Evolutionary conservation across 495 filamentous ascomycete species (phyloP).

Genomic region (Hypoxylon subgilvum): DNA sequence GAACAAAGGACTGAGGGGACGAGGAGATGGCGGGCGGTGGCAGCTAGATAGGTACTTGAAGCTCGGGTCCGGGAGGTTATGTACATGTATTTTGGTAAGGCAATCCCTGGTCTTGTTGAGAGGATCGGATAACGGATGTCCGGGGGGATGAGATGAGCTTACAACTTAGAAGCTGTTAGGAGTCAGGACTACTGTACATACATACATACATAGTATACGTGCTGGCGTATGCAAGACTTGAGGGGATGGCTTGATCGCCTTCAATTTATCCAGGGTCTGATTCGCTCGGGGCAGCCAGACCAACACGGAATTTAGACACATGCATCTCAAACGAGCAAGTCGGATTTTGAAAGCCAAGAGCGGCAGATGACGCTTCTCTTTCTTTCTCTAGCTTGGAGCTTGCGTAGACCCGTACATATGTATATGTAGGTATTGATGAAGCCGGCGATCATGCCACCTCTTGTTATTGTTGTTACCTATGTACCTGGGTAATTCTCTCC

Average conservation of each 20-base stretch:
- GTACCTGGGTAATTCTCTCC: not conserved
- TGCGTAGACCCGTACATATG: not conserved
- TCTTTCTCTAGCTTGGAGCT: slow-evolving; percentile 3
- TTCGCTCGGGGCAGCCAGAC: slow-evolving; percentile 21
- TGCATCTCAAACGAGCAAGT: slow-evolving; percentile 16
- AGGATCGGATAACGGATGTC: slow-evolving; percentile 34
- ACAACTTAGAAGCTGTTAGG: no score
- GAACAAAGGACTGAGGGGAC: slow-evolving; percentile 17
- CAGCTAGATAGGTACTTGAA: slow-evolving; percentile 7
- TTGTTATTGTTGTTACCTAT: slow-evolving; percentile 3
- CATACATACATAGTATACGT: not conserved
- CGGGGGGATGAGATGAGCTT: slow-evolving; percentile 30
- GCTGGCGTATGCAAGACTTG: slow-evolving; percentile 20
- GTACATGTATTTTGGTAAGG: no score
- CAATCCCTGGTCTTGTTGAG: slow-evolving; percentile 38
- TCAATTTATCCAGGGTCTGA: slow-evolving; percentile 20
- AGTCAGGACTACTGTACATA: no score
- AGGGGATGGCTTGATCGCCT: slow-evolving; percentile 22
- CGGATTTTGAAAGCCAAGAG: slow-evolving; percentile 33
- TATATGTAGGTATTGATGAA: not conserved
- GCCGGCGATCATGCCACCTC: slow-evolving; percentile 12
- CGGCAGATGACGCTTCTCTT: slow-evolving; percentile 31
- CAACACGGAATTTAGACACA: no score
- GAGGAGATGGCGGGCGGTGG: slow-evolving; percentile 21
- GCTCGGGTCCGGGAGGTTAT: slow-evolving; percentile 3